Base-by-base conservation (phyloP, 192 early-diverging fungal species). In the Podila minutissima region DNA sequence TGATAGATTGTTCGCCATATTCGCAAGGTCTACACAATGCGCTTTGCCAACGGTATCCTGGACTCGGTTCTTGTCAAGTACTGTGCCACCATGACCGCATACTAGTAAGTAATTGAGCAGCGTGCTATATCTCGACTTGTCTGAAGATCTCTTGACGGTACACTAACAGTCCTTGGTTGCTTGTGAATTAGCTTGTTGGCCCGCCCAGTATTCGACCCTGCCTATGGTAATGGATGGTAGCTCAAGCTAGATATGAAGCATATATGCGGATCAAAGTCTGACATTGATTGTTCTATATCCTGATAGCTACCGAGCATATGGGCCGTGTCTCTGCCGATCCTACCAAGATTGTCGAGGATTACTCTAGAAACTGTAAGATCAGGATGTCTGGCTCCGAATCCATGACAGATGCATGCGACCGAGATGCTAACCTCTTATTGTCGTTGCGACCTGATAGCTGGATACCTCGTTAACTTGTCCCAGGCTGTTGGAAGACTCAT, bases 1-100 rank as follows among this genome's bases (percentile, higher is more conserved):
- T 11, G 20, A 17, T 57, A 86, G 79, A 89, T 89, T 63, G 75
- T 83, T 3, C 71, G 82, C 22, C 88, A 89, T 84, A 84, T 86
- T 20, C 84, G 85, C 50, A 89, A 89, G 82, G 87, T 89, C 17
- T 89, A 89, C 58, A 83, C 86, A 1, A 65, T 89, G 51, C 83
- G 88, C n/a, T 91, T 91, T 50, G 74, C 84, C 15, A 91, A 91
- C 72, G 89, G 89, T 61, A 89, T 91, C 28, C 79, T 91, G 48
- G 89, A 91, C 71, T 88, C 87, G 15, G 89, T 91, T 26, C 82
- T 91, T 62, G 89, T 91, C 48, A 91, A 91, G 74, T 91, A 91
- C 53, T 89, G 86, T 64, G 88, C 89, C 7, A 91, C 89, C 24
- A 91, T 91, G 89, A 88, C 89, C 17, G 89, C 89, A 8, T 91